These are phyloP conservation scores for Lophium mytilinum DNA, from an alignment of 495 filamentous ascomycete genomes.

Conservation along the genomic window DNA sequence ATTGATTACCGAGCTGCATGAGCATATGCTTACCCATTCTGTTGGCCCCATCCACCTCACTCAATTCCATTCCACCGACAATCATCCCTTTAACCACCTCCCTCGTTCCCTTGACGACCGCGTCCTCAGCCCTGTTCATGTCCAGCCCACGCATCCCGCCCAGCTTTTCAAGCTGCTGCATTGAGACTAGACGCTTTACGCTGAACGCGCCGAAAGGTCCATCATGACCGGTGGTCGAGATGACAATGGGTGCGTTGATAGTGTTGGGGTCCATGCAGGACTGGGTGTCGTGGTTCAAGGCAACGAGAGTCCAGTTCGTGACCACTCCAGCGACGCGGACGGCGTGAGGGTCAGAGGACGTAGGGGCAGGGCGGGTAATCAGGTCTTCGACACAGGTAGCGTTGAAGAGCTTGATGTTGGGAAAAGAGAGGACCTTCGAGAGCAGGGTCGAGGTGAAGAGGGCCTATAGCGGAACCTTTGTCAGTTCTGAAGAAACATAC, in stretches of 20 bases:
- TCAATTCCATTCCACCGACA: slow-evolving; percentile 89
- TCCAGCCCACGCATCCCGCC: slow-evolving; percentile 87
- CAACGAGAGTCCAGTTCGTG: slow-evolving; percentile 88
- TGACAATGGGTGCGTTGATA: slow-evolving; percentile 79
- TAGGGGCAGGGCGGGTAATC: slow-evolving; percentile 56
- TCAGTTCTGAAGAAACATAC: neutral
- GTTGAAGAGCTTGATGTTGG: slow-evolving; percentile 94
- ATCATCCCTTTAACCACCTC: slow-evolving; percentile 81
- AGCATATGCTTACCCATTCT: slow-evolving; percentile 51
- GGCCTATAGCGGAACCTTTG: slow-evolving; percentile 34
- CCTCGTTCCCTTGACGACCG: slow-evolving; percentile 80
- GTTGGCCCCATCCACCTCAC: slow-evolving; percentile 82
- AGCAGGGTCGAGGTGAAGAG: slow-evolving; percentile 83
- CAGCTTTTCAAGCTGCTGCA: slow-evolving; percentile 71
- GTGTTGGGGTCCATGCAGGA: slow-evolving; percentile 95
- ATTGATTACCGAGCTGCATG: slow-evolving; percentile 7
- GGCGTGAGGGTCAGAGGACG: slow-evolving; percentile 33
- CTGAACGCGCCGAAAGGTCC: slow-evolving; percentile 85
- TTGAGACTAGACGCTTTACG: slow-evolving; percentile 75
- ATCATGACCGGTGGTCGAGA: slow-evolving; percentile 85
- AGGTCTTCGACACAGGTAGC: slow-evolving; percentile 85
- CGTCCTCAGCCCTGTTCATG: slow-evolving; percentile 83
- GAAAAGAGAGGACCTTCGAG: slow-evolving; percentile 68
- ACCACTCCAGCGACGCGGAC: slow-evolving; percentile 79
- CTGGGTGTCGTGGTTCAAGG: slow-evolving; percentile 86